A percentile compares a stretch with the other conserved stretches of the same genome.
Conservation (phyloP, 2,329 filamentous ascomycete species). For the Verticillium isaacii region DNA sequence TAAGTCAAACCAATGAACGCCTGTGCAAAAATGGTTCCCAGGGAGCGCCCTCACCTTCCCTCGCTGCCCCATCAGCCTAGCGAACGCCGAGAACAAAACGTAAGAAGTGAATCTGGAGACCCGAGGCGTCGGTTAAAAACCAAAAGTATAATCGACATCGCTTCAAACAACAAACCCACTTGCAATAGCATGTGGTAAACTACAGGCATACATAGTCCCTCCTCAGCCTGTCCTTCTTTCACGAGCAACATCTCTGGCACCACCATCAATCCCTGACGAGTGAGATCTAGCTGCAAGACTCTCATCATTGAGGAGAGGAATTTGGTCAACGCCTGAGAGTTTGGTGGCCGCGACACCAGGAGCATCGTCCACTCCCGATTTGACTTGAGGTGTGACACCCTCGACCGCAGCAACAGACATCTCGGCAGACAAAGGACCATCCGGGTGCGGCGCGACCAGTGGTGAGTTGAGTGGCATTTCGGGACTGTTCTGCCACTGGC, state of each 20-base stretch:
- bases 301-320: slow-evolving; percentile 52
- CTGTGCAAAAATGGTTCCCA: too few relatives aligned
- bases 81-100: too few relatives aligned
- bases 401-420: slow-evolving; percentile 7
- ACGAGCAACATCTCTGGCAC: slow-evolving; percentile 39
- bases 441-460: slow-evolving; percentile 28
- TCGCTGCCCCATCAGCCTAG: too few relatives aligned
- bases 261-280: slow-evolving; percentile 38
- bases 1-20: too few relatives aligned
- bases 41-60: too few relatives aligned
- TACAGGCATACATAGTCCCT: neutral
- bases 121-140: too few relatives aligned
- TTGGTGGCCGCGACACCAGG: slow-evolving; percentile 20
- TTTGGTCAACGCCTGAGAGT: slow-evolving; percentile 39
- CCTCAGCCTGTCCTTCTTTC: slow-evolving; percentile 35
- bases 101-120: too few relatives aligned
- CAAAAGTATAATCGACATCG: too few relatives aligned
- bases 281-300: slow-evolving; percentile 18
- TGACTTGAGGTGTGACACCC: slow-evolving; percentile 11
- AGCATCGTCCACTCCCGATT: slow-evolving; percentile 13
- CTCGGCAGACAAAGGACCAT: slow-evolving; percentile 5
- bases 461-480: slow-evolving; percentile 38
- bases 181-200: neutral
- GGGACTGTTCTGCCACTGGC: slow-evolving; percentile 72
- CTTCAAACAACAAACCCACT: neutral